Evolutionary conservation across 345 rosid genomes (phyloP).

Genomic region (Luvunga scandens): DNA sequence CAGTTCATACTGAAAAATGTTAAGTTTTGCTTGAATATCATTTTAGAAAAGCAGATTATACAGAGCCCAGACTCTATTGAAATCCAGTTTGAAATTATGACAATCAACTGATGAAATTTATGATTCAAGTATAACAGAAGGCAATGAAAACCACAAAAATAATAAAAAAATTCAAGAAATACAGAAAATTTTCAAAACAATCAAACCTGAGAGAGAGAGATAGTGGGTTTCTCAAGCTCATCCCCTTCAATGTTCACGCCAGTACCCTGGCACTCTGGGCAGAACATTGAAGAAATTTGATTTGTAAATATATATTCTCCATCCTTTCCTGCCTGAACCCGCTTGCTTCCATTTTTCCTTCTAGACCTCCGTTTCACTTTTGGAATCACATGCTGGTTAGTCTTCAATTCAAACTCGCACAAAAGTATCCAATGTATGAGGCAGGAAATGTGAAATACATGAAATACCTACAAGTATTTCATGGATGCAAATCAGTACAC

Average conservation of each 20-base stretch:
- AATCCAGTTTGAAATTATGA: background rate
- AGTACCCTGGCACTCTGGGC: slow-evolving; percentile 97
- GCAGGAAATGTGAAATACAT: slow-evolving; percentile 87
- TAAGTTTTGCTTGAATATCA: background rate
- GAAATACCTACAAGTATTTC: slow-evolving; percentile 64
- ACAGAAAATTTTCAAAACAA: background rate
- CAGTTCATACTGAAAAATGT: background rate
- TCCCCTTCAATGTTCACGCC: slow-evolving; percentile 56
- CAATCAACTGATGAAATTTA: background rate
- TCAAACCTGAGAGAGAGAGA: slow-evolving; percentile 80
- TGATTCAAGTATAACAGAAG: slow-evolving; percentile 1
- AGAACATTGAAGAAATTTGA: slow-evolving; percentile 61
- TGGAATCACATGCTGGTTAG: slow-evolving; percentile 35
- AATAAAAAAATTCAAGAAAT: background rate
- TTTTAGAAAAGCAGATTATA: background rate
- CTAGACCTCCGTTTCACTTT: slow-evolving; percentile 51
- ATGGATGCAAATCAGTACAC: background rate
- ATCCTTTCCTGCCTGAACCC: slow-evolving; percentile 30
- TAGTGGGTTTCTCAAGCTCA: slow-evolving; percentile 54
- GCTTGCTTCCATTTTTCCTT: slow-evolving; percentile 49
- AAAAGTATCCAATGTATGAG: slow-evolving; percentile 87
- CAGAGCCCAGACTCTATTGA: background rate
- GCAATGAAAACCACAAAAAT: background rate
- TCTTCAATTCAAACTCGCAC: slow-evolving; percentile 65
- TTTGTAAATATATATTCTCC: slow-evolving; percentile 26